Conservation (phyloP, 352 stramenopile genomes). For the Phytophthora sp. region DNA sequence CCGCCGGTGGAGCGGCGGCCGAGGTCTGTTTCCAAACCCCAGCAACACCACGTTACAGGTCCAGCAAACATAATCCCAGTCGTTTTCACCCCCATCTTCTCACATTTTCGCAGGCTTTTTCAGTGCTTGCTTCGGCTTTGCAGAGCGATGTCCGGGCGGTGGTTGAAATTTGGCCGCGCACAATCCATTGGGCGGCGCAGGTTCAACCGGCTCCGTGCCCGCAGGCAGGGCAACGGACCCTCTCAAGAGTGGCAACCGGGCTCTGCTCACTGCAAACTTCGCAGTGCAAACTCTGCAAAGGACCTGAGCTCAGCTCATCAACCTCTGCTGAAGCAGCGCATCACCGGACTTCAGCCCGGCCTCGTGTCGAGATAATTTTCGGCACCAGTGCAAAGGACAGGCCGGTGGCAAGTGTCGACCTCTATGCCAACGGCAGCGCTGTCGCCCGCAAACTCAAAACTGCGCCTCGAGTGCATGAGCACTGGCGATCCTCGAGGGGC, state of each 20-base stretch:
- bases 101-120: constrained; percentile 11
- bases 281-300: no score
- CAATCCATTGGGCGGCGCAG: constrained; percentile 12
- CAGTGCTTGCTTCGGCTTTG: constrained; percentile 3
- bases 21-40: neutral
- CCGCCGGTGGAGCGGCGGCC: neutral
- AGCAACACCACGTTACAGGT: constrained; percentile 4
- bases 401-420: neutral
- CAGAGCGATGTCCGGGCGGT: constrained; percentile 1
- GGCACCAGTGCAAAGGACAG: neutral
- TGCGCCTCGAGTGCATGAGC: neutral
- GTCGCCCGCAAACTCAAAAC: constrained; percentile 14
- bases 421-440: constrained; percentile 7
- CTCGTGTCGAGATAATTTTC: neutral
- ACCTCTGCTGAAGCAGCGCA: constrained; percentile 26
- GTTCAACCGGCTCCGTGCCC: constrained; percentile 19
- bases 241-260: neutral
- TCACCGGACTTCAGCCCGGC: constrained; percentile 14
- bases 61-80: constrained; percentile 3
- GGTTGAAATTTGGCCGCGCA: constrained; percentile 20
- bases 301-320: constrained; percentile 5
- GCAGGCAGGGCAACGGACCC: neutral
- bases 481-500: neutral
- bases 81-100: constrained; percentile 15
- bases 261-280: neutral